Base-by-base conservation (phyloP, 106 monocot genomes). In the Iris macrosiphon region DNA sequence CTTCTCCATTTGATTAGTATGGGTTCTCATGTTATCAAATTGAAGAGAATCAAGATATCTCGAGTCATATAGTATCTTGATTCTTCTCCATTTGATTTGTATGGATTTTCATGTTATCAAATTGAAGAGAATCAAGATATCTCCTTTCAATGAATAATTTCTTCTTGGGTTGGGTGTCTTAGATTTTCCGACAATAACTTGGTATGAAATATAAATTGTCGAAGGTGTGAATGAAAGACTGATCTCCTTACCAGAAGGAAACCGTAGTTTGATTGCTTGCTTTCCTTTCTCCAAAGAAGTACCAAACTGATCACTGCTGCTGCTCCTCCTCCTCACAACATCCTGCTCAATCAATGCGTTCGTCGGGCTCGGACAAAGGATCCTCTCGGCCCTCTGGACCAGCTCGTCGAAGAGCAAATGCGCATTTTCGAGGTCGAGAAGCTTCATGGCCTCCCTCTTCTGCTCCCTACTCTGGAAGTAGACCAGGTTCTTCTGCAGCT, bases 371-470 rank as follows among this genome's bases (percentile, higher is more conserved):
- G 22, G 39, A 21, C 15, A 15, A 9, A 65, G 10, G 33, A 55
- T 55, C 45, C 27, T 22, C 41, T 44, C 44, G 0, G 66, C 66
- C 21, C 17, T 34, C 46, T 47, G 56, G 24, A 66, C 31, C 41
- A 66, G 30, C 7, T 66, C 45, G 9, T 66, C 66, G 6, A 66
- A 66, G 0, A 37, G 1, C 9, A 11, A 12, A 18, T 62, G 48
- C 22, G 48, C 45, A 13, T 35, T 33, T 23, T 62, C 62, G 11
- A 62, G 16, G 7, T 62, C 48, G 0, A 62, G 23, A 25, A 62
- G 16, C 62, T 38, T 62, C 21, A 62, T 3, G 0, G 48, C 62
- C 48, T 62, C 62, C 48, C 62, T 31, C 48, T 49, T 62, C 49
- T 62, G 62, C 48, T 49, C 62, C 31, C 48, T 29, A 10, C 62